phyloP scores from a whole-genome alignment of 306 rosid species.

The Dryas drummondii region DNA sequence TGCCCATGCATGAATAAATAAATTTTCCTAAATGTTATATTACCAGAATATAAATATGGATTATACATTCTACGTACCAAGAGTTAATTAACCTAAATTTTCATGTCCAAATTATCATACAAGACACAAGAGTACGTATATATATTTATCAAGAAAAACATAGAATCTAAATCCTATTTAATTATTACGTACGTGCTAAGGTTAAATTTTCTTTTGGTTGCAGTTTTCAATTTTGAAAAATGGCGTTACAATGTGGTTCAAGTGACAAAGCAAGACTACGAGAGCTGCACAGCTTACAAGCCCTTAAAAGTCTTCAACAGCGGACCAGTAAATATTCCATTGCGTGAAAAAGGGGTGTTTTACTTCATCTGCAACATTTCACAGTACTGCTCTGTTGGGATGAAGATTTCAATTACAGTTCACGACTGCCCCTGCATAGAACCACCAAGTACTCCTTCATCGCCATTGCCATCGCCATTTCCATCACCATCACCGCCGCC shows the following conservation, averaged over 20 bases:
- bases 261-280: constrained; percentile 43
- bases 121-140: too few species aligned
- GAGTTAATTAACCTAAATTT: too few species aligned
- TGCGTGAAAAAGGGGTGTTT: constrained; percentile 26
- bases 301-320: constrained; percentile 22
- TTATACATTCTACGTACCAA: too few species aligned
- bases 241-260: constrained; percentile 38
- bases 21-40: too few species aligned
- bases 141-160: too few species aligned
- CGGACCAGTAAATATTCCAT: constrained; percentile 32
- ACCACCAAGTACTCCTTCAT: not conserved
- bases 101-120: too few species aligned
- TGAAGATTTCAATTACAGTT: constrained; percentile 35
- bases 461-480: not conserved
- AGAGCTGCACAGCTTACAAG: constrained; percentile 39
- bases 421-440: constrained; percentile 11
- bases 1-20: too few species aligned
- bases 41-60: too few species aligned
- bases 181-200: not conserved
- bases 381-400: constrained; percentile 40
- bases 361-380: constrained; percentile 43
- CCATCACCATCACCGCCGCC: not conserved
- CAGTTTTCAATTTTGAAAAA: constrained; percentile 38
- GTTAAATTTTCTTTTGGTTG: not conserved
- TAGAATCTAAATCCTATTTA: too few species aligned